Percentiles rank a stretch among this genome's conserved stretches.
These are phyloP conservation scores for Rosa multiflora DNA, from an alignment of 306 rosid genomes.

Conservation along the genomic window DNA sequence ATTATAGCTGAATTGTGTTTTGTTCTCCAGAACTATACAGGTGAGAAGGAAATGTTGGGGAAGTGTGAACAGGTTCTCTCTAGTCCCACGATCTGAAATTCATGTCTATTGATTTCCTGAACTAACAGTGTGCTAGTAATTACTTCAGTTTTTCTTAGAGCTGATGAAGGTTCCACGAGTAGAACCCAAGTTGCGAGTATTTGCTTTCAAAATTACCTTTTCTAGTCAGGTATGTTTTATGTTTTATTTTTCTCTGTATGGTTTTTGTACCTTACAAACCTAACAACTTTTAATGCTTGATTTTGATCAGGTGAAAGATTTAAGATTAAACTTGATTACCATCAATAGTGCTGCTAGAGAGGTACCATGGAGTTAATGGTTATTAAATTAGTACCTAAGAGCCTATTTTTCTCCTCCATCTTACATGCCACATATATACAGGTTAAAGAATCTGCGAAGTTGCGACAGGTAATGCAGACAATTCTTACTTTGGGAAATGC, in stretches of 20 bases:
- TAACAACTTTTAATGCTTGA: constrained; percentile 27
- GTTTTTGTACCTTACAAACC: constrained; percentile 17
- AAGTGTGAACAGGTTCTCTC: constrained; percentile 93
- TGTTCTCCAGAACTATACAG: constrained; percentile 65
- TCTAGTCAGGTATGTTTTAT: constrained; percentile 69
- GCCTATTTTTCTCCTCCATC: constrained; percentile 17
- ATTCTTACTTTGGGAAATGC: constrained; percentile 97
- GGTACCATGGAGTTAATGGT: constrained; percentile 48
- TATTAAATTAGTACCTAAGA: constrained; percentile 22
- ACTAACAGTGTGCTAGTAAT: constrained; percentile 17
- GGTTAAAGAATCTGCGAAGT: constrained; percentile 89
- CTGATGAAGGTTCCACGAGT: constrained; percentile 96
- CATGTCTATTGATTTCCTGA: constrained; percentile 27
- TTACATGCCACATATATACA: constrained; percentile 39
- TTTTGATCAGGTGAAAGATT: constrained; percentile 69
- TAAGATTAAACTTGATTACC: constrained; percentile 65
- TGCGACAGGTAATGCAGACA: constrained; percentile 99
- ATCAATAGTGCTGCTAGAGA: constrained; percentile 83
- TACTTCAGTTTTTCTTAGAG: constrained; percentile 83
- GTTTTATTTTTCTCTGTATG: constrained; percentile 8
- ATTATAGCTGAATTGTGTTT: constrained; percentile 31
- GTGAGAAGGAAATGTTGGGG: constrained; percentile 87
- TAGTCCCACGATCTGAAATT: constrained; percentile 20
- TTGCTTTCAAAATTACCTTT: constrained; percentile 89
- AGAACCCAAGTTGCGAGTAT: constrained; percentile 92